Evolutionary conservation across 2,329 filamentous ascomycete genomes (phyloP), one percentile per base, ranked within the genome.

Genomic region (Neofusicoccum sp.): DNA sequence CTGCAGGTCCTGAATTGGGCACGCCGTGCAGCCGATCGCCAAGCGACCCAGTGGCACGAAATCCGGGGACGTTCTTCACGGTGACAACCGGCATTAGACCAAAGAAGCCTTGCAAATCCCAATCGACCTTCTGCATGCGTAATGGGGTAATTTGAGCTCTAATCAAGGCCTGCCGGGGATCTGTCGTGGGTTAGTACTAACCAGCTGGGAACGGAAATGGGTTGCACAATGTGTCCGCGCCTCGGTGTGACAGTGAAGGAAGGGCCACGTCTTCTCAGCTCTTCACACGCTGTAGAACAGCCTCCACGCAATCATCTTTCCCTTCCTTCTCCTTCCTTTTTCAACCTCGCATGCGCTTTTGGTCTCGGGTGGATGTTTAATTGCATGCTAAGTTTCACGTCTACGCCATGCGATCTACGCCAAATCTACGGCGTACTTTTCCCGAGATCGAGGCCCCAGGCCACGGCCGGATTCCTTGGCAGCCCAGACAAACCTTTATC

Each of bases 11-110:
- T 58, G 54, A 29, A 36, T 58, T 31, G n/a, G 39, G 31, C 33
- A 31, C 54, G 14, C 37, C 54, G 39, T 58, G 54, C 54, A 47
- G 54, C 41, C 28, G 36, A 56, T 43, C 52, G 41, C 41, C 50
- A 36, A 41, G 29, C 22, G 22, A 12, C 16, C 12, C 16, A 12
- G 16, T 3, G 41, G 45, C n/a, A n/a, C 31, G 45, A 29, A 34
- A 43, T n/a, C 41, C 41, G 29, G 39, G 39, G 39, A 45, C 28
- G 41, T 14, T 45, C 41, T 31, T 56, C 39, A 45, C 12, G 28
- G 22, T 43, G 14, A 11, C 16, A 11, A 43, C 12, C 12, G 12
- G 36, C 6, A 11, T 6, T 31, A 31, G 3, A 5, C 28, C 22
- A 11, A 6, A 28, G 3, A 2, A 22, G 29, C 34, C 39, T 14